Evolutionary conservation across 2,329 filamentous ascomycete species (phyloP).

Genomic region (Trichoderma guizhouense): DNA sequence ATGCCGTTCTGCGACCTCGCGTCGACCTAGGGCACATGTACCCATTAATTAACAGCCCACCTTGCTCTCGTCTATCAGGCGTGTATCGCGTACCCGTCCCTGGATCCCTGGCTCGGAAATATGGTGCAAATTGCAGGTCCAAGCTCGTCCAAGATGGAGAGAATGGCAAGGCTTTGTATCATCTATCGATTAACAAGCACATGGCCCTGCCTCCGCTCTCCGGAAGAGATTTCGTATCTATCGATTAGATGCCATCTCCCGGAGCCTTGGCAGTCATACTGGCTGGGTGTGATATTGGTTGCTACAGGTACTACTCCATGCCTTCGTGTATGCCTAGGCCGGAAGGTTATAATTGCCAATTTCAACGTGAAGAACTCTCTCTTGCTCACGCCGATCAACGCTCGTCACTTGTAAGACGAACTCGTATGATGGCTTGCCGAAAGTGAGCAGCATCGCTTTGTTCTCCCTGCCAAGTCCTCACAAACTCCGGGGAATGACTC

Average conservation of each 20-base stretch:
- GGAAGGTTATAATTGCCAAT: background rate
- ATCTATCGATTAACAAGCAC: background rate
- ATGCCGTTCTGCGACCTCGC: conserved; percentile 18
- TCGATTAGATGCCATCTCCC: background rate
- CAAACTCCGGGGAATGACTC: background rate
- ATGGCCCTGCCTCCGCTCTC: background rate
- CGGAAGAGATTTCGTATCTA: background rate
- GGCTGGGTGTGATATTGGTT: background rate
- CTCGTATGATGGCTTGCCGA: background rate
- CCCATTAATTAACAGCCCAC: conserved; percentile 22
- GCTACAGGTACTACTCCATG: background rate
- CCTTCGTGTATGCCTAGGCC: background rate
- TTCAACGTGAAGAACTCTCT: background rate
- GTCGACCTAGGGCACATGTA: conserved; percentile 6
- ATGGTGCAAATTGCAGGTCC: conserved; percentile 11
- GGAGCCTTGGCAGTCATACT: background rate
- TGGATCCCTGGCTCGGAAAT: conserved; percentile 8
- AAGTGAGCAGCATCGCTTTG: background rate
- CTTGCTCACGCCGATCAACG: background rate
- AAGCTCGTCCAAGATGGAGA: conserved; percentile 1
- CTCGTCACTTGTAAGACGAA: background rate
- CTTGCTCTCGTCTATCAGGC: conserved; percentile 15
- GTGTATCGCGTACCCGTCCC: conserved; percentile 4
- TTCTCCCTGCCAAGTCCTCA: background rate
- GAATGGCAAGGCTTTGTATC: background rate